Conservation (phyloP, 352 stramenopile genomes). For the Pythium rhizo-oryzae region DNA sequence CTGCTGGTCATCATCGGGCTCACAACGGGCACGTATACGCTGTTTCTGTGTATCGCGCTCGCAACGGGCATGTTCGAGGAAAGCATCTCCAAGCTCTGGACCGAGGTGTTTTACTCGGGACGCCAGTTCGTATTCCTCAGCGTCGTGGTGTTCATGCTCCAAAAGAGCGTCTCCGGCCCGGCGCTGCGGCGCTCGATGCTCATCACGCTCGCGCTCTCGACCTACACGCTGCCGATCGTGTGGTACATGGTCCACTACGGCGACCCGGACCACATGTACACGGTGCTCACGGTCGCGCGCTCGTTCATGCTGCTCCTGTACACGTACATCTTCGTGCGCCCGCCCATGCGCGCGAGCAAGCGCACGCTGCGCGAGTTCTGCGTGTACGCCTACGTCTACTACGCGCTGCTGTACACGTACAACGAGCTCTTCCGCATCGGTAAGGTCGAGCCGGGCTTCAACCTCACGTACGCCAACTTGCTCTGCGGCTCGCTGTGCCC, state of each 20-base stretch:
- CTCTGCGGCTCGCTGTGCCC: conserved; percentile 30
- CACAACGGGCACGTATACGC: conserved; percentile 40
- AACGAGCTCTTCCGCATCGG: conserved; percentile 55
- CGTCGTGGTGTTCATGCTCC: conserved; percentile 52
- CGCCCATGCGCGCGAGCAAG: conserved; percentile 19
- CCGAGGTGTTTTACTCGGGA: conserved; percentile 54
- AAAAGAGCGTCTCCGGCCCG: conserved; percentile 58
- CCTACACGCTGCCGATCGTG: conserved; percentile 42
- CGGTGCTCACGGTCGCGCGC: conserved; percentile 2
- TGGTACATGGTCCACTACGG: conserved; percentile 23
- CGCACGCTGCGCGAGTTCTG: conserved; percentile 16
- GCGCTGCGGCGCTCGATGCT: conserved; percentile 42
- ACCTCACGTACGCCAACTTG: conserved; percentile 58
- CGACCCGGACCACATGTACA: conserved; percentile 1
- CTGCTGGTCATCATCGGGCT: conserved; percentile 53
- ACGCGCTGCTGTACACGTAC: conserved; percentile 26
- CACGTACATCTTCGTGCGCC: conserved; percentile 25
- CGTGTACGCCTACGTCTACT: conserved; percentile 22
- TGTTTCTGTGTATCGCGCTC: conserved; percentile 35
- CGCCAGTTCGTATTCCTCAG: conserved; percentile 52
- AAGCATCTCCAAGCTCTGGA: conserved; percentile 14
- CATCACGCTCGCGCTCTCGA: conserved; percentile 36
- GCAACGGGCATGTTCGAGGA: conserved; percentile 27
- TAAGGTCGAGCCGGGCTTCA: conserved; percentile 56
- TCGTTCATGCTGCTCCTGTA: conserved; percentile 22